Evolutionary conservation across 2,329 filamentous ascomycete species (phyloP).

Genomic region (Fusarium robinianum): DNA sequence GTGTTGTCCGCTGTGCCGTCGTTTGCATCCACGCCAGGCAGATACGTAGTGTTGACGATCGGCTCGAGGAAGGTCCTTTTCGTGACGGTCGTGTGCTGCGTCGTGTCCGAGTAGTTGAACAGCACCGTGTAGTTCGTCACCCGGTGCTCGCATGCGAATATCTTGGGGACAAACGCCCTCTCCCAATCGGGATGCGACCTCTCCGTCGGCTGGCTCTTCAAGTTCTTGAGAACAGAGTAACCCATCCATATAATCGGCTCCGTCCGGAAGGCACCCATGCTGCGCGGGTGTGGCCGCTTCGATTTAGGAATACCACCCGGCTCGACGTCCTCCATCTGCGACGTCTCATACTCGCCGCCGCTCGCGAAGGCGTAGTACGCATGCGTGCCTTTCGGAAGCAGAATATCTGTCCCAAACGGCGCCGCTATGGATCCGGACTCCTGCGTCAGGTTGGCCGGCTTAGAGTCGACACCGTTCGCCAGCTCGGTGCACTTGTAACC

Average conservation of each 20-base stretch:
- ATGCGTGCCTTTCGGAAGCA: background rate
- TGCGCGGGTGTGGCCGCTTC: background rate
- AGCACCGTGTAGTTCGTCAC: conserved; percentile 4
- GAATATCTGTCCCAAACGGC: background rate
- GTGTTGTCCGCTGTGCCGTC: conserved; percentile 1
- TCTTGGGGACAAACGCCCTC: background rate
- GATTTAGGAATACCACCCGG: fast-evolving
- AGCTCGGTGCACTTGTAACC: conserved; percentile 15
- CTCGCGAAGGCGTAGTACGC: background rate
- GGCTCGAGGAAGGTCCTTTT: fast-evolving
- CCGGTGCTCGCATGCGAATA: conserved; percentile 14
- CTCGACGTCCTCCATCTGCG: background rate
- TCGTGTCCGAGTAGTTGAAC: background rate
- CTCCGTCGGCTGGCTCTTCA: background rate
- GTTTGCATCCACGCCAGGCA: background rate
- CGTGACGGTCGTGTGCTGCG: background rate
- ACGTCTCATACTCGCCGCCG: background rate
- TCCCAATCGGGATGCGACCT: background rate
- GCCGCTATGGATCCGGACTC: background rate
- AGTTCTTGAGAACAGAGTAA: conserved; percentile 3
- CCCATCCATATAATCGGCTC: conserved; percentile 26
- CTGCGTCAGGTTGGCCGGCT: background rate
- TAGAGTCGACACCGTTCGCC: background rate
- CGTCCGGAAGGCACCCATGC: background rate
- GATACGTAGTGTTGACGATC: background rate